Conservation (phyloP, 495 filamentous ascomycete species). For the Penicillium waksmanii region DNA sequence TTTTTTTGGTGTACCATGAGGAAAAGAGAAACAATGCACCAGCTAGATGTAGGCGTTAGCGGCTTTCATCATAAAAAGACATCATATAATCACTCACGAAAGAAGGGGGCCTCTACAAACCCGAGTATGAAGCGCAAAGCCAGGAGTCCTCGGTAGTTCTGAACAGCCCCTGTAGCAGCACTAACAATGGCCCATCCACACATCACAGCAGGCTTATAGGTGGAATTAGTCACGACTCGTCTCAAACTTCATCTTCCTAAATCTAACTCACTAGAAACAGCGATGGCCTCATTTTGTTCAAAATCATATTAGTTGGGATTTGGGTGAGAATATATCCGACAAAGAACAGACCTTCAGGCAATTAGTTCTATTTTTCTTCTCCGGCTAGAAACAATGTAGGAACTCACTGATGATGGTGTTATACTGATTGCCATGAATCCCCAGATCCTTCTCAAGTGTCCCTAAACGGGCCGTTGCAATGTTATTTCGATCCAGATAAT, state of each 20-base stretch:
- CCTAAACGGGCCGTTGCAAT: conserved; percentile 49
- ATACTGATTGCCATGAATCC: conserved; percentile 40
- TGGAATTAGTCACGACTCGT: not conserved
- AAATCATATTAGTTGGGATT: conserved; percentile 30
- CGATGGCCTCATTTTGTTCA: conserved; percentile 39
- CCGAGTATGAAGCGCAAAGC: conserved; percentile 47
- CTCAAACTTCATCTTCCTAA: not conserved
- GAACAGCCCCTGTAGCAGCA: conserved; percentile 42
- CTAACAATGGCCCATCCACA: conserved; percentile 50
- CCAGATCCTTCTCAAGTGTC: conserved; percentile 42
- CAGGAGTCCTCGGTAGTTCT: conserved; percentile 48
- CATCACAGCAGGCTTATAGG: conserved; percentile 38
- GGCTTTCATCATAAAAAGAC: not conserved
- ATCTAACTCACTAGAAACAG: conserved; percentile 51
- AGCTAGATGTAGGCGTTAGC: conserved; percentile 6
- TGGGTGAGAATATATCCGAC: conserved; percentile 45
- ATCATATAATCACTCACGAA: conserved; percentile 18
- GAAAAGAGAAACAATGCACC: conserved; percentile 47
- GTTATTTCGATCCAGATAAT: conserved; percentile 51
- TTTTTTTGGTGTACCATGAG: conserved; percentile 54
- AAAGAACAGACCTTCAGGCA: conserved; percentile 29
- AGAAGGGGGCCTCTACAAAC: conserved; percentile 45
- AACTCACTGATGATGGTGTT: conserved; percentile 25
- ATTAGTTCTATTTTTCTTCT: not conserved
- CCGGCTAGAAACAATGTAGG: not conserved